Evolutionary conservation across 2,329 filamentous ascomycete species (phyloP), one percentile per base, ranked within the genome.

Genomic region (Tolypocladium sp.): DNA sequence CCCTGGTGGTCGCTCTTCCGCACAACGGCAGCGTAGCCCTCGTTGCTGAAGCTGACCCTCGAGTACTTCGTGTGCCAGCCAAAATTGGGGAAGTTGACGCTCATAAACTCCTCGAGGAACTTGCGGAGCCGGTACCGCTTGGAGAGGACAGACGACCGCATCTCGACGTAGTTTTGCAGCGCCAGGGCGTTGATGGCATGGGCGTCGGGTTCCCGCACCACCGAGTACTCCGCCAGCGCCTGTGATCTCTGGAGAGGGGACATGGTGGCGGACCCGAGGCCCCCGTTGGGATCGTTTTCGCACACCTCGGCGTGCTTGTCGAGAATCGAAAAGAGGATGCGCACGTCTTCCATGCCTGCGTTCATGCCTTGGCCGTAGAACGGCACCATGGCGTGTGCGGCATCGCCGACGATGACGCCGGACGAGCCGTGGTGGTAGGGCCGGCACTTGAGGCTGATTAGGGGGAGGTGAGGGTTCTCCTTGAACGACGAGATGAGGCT

Each of bases 301-400:
- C 73, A 68, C 8, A 75, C 66, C 41, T 71, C 73, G 1, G 79
- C 76, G 64, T 92, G 79, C 64, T 84, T 82, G 73, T 97, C 92
- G 1, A 97, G 79, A 51, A 89, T 80, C 0, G 87, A 84, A 73
- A 96, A 99, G 1, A 99, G 82, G 6, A 96, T 86, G 9, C 89
- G 86, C 15, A 99, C 92, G 67, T 97, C 93, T 76, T 99, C 94
- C 49, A 99, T 84, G 0, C 94, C 94, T 0, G 94, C 90, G 69
- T 99, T 99, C 87, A 99, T 95, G 42, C 94, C 94, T 73, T 99
- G 94, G 0, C 94, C 94, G 72, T 97, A 99, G 74, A 99, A 99
- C 0, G 94, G 94, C 0, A 99, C 92, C 87, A 99, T 97, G 59
- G 95, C 94, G 71, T 99, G 94, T 0, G 94, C 92, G 9, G 94